These are phyloP conservation scores for Tricholoma furcatifolium DNA, from an alignment of 768 basidiomycete genomes.

Conservation along the genomic window DNA sequence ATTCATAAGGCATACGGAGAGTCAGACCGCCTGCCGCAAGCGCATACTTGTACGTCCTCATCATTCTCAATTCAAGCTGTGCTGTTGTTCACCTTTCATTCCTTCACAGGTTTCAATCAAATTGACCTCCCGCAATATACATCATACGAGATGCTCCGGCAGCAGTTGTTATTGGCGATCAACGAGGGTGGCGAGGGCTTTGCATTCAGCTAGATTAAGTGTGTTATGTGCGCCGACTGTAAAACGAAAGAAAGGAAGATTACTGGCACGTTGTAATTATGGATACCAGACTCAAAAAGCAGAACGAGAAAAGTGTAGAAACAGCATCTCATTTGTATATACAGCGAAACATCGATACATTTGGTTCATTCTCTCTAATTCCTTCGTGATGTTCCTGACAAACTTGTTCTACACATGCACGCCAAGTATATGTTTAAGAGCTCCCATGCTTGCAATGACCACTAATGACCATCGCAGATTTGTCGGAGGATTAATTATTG, in stretches of 20 bases:
- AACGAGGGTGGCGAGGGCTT: constrained; percentile 97
- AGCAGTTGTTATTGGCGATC: constrained; percentile 87
- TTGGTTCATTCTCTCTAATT: not conserved
- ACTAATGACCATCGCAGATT: too few relatives aligned
- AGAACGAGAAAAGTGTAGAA: constrained; percentile 15
- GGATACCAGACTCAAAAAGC: constrained; percentile 12
- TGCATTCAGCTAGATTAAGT: constrained; percentile 58
- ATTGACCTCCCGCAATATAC: constrained; percentile 94
- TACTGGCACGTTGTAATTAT: constrained; percentile 10
- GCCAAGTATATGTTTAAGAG: too few relatives aligned
- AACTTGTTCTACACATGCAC: too few relatives aligned
- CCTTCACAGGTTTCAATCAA: constrained; percentile 78
- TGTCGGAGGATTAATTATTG: too few relatives aligned
- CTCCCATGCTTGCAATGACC: too few relatives aligned
- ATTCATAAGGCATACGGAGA: constrained; percentile 93
- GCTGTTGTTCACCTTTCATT: constrained; percentile 1
- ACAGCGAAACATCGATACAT: constrained; percentile 15
- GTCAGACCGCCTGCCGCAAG: constrained; percentile 80
- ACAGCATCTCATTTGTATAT: constrained; percentile 20
- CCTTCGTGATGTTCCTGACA: not conserved
- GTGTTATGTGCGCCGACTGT: constrained; percentile 30
- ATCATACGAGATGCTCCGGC: constrained; percentile 94
- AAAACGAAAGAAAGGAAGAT: not conserved
- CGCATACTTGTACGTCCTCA: constrained; percentile 75
- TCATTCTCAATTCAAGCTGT: constrained; percentile 8